phyloP scores from a whole-genome alignment of 208 protist genomes.

The Strigomonas culicis region DNA sequence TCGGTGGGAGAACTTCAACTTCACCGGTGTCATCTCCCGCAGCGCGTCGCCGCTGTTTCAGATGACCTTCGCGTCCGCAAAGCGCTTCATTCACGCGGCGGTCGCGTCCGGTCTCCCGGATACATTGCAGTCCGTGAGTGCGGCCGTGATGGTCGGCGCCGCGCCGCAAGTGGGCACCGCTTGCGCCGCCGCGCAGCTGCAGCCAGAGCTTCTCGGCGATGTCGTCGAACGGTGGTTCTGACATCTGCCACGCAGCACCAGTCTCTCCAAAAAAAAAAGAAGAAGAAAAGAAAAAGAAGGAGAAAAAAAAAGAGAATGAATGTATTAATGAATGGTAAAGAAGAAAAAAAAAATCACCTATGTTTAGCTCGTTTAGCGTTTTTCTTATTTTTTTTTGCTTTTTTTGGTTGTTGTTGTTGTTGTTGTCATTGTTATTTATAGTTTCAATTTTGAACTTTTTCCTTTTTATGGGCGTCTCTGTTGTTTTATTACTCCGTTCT shows the following conservation, averaged over 20 bases:
- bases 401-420: neutral
- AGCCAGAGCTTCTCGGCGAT: constrained; percentile 59
- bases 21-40: constrained; percentile 80
- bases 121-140: constrained; percentile 77
- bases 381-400: constrained; percentile 3
- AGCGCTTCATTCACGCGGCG: constrained; percentile 81
- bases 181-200: constrained; percentile 50
- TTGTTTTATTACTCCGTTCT: neutral
- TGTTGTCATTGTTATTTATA: neutral
- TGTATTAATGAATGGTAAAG: neutral
- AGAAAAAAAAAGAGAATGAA: neutral
- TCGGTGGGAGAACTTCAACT: constrained; percentile 88
- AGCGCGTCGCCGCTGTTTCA: constrained; percentile 89
- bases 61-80: constrained; percentile 90
- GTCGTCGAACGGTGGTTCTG: constrained; percentile 64
- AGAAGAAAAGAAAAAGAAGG: constrained; percentile 2
- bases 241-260: constrained; percentile 2
- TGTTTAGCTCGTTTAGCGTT: neutral
- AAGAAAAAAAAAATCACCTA: constrained; percentile 6
- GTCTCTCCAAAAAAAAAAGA: neutral
- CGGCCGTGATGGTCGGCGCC: constrained; percentile 90
- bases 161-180: constrained; percentile 84
- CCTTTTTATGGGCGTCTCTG: constrained; percentile 6
- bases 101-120: constrained; percentile 76
- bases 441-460: constrained; percentile 9